phyloP scores from a whole-genome alignment of 2,329 filamentous ascomycete species.

The Pseudogymnoascus sp. region DNA sequence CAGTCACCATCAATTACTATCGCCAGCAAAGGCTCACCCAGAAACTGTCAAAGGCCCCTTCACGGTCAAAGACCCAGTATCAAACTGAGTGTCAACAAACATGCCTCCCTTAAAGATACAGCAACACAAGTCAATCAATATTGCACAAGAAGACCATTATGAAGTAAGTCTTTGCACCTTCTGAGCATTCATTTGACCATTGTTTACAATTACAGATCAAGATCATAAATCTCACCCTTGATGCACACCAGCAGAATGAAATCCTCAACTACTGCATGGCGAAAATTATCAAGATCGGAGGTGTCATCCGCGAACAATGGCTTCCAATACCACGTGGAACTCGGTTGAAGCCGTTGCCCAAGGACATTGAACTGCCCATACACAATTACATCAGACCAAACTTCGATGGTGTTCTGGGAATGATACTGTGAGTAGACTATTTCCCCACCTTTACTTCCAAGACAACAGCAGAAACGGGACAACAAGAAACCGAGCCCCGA shows the following conservation, averaged over 20 bases:
- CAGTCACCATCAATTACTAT: not conserved
- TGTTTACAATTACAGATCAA: not conserved
- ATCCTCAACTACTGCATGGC: not conserved
- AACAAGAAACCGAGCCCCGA: not conserved
- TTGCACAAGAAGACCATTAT: not conserved
- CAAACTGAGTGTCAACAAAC: not conserved
- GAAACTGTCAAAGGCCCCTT: not conserved
- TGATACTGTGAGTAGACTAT: not conserved
- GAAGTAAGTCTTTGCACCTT: not conserved
- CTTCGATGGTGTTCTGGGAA: not conserved
- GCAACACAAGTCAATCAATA: not conserved
- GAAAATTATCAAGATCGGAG: conserved; percentile 4
- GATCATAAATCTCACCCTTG: not conserved
- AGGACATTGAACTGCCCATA: not conserved
- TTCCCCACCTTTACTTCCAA: not conserved
- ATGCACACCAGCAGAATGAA: not conserved
- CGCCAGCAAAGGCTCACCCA: not conserved
- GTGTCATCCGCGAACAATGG: not conserved
- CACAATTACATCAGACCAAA: not conserved
- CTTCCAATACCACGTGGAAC: not conserved
- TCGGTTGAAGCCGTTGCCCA: not conserved
- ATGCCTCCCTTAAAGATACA: not conserved
- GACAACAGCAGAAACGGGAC: not conserved
- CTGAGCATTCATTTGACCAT: not conserved
- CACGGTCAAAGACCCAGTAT: not conserved